Percentiles rank a stretch among this genome's conserved stretches.
Conservation (phyloP, 768 basidiomycete species). For the Chalciporus pseudorubinellus region DNA sequence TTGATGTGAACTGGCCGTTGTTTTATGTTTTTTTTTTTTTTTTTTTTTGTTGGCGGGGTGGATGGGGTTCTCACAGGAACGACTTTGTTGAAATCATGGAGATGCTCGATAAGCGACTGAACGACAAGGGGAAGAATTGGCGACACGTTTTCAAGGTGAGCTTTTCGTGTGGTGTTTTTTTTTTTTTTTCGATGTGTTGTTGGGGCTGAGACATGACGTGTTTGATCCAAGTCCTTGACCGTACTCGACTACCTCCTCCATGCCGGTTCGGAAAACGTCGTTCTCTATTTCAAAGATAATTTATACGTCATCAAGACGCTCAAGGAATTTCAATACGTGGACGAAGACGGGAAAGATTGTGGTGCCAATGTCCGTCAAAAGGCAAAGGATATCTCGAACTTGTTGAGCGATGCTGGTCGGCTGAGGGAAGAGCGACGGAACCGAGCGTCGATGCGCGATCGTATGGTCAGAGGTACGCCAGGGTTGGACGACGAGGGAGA, state of each 20-base stretch:
- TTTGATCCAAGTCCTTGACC: constrained; percentile 72
- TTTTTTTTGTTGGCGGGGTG: too few species aligned
- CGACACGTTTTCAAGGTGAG: constrained; percentile 95
- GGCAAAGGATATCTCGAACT: constrained; percentile 96
- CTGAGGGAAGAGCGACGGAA: constrained; percentile 81
- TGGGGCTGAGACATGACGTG: constrained; percentile 8
- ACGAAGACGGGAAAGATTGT: constrained; percentile 95
- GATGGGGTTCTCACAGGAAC: constrained; percentile 46
- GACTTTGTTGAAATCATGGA: constrained; percentile 99
- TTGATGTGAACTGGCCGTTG: not conserved
- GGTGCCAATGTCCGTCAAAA: constrained; percentile 98
- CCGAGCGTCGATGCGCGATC: constrained; percentile 90
- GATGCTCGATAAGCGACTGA: constrained; percentile 97
- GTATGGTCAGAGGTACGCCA: constrained; percentile 72
- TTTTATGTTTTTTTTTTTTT: too few species aligned
- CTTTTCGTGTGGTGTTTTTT: constrained; percentile 19
- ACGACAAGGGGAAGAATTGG: constrained; percentile 99
- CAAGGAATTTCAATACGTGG: constrained; percentile 96
- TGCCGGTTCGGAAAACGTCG: constrained; percentile 96
- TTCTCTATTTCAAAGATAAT: constrained; percentile 97
- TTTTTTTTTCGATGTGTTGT: not conserved
- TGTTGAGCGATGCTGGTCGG: constrained; percentile 81
- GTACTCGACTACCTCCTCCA: constrained; percentile 95
- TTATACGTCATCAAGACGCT: constrained; percentile 97
- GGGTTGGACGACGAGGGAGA: constrained; percentile 36